Conservation (phyloP, 2,329 filamentous ascomycete genomes). For the Alternaria gaisen region DNA sequence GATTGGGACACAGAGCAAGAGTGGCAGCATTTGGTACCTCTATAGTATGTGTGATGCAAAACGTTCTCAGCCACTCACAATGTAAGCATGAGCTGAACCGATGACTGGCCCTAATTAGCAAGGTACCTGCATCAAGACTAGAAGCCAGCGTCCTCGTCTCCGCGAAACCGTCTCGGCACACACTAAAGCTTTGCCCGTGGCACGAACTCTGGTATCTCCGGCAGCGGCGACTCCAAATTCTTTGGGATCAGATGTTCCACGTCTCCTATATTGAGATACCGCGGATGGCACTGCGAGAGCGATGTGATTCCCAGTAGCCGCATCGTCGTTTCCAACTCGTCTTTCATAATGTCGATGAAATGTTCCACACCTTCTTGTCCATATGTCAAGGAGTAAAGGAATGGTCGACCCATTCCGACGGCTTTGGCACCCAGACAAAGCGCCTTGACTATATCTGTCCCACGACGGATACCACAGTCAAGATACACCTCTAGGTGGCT, state of each 20-base stretch:
- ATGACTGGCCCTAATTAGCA: too few species aligned
- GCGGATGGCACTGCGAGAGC: constrained; percentile 65
- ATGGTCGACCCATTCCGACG: constrained; percentile 68
- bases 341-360: constrained; percentile 33
- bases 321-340: constrained; percentile 57
- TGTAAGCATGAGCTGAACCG: too few species aligned
- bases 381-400: constrained; percentile 69
- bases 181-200: too few species aligned
- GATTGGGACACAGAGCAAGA: too few species aligned
- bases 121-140: too few species aligned
- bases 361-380: constrained; percentile 62
- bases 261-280: constrained; percentile 60
- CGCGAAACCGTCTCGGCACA: too few species aligned
- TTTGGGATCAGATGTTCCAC: constrained; percentile 30
- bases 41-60: too few species aligned
- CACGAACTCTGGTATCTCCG: neutral
- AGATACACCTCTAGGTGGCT: constrained; percentile 68
- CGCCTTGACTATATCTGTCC: constrained; percentile 66
- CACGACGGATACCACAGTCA: constrained; percentile 71
- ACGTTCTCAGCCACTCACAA: too few species aligned
- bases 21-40: too few species aligned
- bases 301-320: constrained; percentile 68
- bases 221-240: neutral
- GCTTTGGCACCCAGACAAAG: constrained; percentile 63
- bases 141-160: too few species aligned